Conservation (phyloP, 805 yeast genomes). For the Yarrowia divulgata region DNA sequence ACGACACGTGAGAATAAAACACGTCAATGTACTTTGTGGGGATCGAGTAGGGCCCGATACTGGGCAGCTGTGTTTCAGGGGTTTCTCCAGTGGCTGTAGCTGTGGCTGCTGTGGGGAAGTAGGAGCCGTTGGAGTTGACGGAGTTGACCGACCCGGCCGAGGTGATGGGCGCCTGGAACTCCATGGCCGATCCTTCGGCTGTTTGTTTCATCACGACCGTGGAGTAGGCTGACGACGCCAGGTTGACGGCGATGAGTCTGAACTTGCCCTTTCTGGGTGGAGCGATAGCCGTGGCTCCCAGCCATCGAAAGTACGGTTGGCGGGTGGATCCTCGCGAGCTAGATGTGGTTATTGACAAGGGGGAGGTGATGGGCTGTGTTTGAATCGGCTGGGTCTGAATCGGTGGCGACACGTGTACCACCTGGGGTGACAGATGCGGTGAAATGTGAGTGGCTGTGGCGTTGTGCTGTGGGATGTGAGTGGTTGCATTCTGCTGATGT, state of each 20-base stretch:
- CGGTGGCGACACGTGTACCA: neutral
- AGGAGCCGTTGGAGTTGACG: slow-evolving; percentile 22
- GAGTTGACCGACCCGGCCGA: slow-evolving; percentile 31
- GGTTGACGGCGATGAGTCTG: slow-evolving; percentile 46
- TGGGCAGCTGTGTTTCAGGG: slow-evolving; percentile 16
- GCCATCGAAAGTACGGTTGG: slow-evolving; percentile 48
- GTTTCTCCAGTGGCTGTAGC: neutral
- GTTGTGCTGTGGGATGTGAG: too few species aligned
- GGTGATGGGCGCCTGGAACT: slow-evolving; percentile 21
- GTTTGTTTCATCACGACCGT: slow-evolving; percentile 34
- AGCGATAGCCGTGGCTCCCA: slow-evolving; percentile 48
- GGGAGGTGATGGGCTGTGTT: neutral
- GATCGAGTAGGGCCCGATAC: slow-evolving; percentile 26
- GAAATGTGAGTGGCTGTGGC: neutral
- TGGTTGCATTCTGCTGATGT: neutral
- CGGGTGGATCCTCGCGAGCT: slow-evolving; percentile 39
- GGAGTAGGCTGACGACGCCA: slow-evolving; percentile 38
- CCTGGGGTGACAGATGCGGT: neutral
- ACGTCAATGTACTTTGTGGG: slow-evolving; percentile 33
- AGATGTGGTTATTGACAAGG: slow-evolving; percentile 11
- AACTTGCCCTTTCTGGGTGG: slow-evolving; percentile 47
- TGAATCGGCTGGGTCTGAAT: neutral
- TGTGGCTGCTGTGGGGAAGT: neutral
- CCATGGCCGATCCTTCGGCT: slow-evolving; percentile 24
- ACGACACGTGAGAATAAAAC: slow-evolving; percentile 43